A percentile compares a stretch with the other conserved stretches of the same genome.
phyloP scores from a whole-genome alignment of 345 rosid genomes.

The Camelina hispida region DNA sequence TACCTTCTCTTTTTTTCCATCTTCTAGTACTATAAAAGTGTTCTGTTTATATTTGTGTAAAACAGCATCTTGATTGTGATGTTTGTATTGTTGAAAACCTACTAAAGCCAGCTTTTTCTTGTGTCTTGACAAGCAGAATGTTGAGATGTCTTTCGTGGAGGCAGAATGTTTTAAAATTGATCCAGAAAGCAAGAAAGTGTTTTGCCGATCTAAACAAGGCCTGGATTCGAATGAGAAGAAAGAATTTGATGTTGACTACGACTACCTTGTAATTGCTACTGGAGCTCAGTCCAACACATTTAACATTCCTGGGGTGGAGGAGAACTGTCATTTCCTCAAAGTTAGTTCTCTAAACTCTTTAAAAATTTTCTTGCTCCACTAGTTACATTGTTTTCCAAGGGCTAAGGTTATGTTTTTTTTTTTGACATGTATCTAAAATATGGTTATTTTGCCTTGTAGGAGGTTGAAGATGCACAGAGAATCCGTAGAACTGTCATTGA shows the following conservation, averaged over 20 bases:
- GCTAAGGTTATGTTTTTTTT: neutral
- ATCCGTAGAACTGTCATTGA: constrained; percentile 82
- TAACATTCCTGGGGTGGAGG: constrained; percentile 84
- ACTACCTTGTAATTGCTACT: constrained; percentile 85
- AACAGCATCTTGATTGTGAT: neutral
- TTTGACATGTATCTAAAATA: neutral
- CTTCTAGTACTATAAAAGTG: neutral
- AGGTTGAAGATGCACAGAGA: constrained; percentile 93
- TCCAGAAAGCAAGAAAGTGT: constrained; percentile 67
- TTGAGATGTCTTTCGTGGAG: constrained; percentile 61
- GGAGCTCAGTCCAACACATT: constrained; percentile 87
- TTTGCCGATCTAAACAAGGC: constrained; percentile 57
- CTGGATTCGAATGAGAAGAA: constrained; percentile 53
- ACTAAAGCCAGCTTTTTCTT: constrained; percentile 8
- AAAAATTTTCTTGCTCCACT: neutral
- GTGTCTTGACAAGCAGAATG: constrained; percentile 50
- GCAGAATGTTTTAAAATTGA: constrained; percentile 88
- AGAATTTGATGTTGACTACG: constrained; percentile 73
- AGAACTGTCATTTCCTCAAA: constrained; percentile 84
- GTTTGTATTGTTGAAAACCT: constrained; percentile 15
- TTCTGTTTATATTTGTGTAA: too few species aligned
- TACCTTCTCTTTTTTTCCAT: neutral
- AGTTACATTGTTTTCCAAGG: neutral
- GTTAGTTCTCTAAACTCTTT: constrained; percentile 44
- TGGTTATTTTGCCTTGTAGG: constrained; percentile 50